These are phyloP conservation scores for Fusarium sp. DNA, from an alignment of 2,329 filamentous ascomycete genomes.

Conservation along the genomic window DNA sequence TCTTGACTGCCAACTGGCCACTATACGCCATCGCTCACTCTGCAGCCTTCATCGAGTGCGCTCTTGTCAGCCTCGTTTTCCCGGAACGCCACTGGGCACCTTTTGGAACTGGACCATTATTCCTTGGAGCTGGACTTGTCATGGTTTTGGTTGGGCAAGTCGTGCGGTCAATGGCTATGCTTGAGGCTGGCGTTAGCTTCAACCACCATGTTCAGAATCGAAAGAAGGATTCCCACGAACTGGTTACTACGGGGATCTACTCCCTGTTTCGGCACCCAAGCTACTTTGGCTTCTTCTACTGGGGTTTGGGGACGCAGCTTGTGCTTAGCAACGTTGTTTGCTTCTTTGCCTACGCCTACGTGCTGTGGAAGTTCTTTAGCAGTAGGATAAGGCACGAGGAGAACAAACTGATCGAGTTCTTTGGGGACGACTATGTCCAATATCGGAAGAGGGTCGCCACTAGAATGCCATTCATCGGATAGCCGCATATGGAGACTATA, in stretches of 20 bases:
- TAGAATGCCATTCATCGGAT: conserved; percentile 77
- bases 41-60: conserved; percentile 78
- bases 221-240: conserved; percentile 74
- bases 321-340: conserved; percentile 88
- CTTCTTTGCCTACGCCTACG: conserved; percentile 76
- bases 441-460: conserved; percentile 80
- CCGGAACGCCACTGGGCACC: conserved; percentile 62
- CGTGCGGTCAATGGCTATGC: conserved; percentile 86
- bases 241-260: conserved; percentile 91
- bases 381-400: conserved; percentile 83
- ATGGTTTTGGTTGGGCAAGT: conserved; percentile 78
- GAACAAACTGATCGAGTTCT: conserved; percentile 80
- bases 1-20: conserved; percentile 86
- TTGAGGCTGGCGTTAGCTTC: conserved; percentile 89
- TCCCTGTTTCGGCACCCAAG: conserved; percentile 82
- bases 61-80: conserved; percentile 69
- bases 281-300: conserved; percentile 99
- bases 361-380: conserved; percentile 89
- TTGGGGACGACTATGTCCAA: conserved; percentile 81
- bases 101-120: conserved; percentile 54
- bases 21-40: conserved; percentile 87
- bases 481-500: not conserved
- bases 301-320: conserved; percentile 94
- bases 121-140: conserved; percentile 69
- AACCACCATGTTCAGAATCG: conserved; percentile 86